These are phyloP conservation scores for Aspergillus carbonarius DNA, from an alignment of 2,329 filamentous ascomycete genomes.

Conservation along the genomic window DNA sequence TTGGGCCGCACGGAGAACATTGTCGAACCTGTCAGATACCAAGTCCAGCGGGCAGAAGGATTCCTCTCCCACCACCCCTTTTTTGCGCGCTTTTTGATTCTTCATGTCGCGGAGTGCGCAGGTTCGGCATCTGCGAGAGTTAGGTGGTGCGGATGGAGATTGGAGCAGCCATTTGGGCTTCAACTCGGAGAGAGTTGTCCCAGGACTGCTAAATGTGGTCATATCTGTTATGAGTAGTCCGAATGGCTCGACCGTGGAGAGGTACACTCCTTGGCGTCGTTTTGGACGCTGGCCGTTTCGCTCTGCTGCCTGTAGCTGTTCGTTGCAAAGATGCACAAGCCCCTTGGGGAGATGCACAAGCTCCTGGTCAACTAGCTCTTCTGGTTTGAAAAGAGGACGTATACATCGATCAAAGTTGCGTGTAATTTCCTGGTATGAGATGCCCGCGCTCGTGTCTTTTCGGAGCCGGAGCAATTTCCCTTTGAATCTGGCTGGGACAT, in stretches of 20 bases:
- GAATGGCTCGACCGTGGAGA: constrained; percentile 57
- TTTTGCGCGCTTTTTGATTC: constrained; percentile 36
- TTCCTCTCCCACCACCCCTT: constrained; percentile 27
- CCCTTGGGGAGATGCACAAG: constrained; percentile 51
- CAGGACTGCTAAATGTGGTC: constrained; percentile 47
- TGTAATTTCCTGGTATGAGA: constrained; percentile 51
- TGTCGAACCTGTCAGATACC: constrained; percentile 48
- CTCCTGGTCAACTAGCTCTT: constrained; percentile 57
- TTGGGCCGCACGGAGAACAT: constrained; percentile 46
- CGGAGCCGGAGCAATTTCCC: constrained; percentile 61
- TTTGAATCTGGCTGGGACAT: constrained; percentile 23
- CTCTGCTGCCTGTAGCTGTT: constrained; percentile 53
- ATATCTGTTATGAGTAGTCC: constrained; percentile 76
- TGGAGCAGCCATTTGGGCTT: constrained; percentile 84
- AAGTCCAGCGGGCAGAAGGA: constrained; percentile 67
- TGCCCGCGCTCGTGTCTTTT: constrained; percentile 55
- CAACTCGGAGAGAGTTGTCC: constrained; percentile 62
- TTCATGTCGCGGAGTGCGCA: constrained; percentile 63
- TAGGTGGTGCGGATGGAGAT: constrained; percentile 67
- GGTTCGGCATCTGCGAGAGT: constrained; percentile 68
- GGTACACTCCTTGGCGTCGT: constrained; percentile 52
- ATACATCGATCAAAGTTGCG: constrained; percentile 46
- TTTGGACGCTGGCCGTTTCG: constrained; percentile 42
- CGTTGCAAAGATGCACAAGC: constrained; percentile 54
- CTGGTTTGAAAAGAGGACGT: constrained; percentile 54